Percentiles rank a stretch among this genome's conserved stretches.
Evolutionary conservation across 371 early-diverging fungal genomes (phyloP).

Genomic region (Apophysomyces trapeziformis): DNA sequence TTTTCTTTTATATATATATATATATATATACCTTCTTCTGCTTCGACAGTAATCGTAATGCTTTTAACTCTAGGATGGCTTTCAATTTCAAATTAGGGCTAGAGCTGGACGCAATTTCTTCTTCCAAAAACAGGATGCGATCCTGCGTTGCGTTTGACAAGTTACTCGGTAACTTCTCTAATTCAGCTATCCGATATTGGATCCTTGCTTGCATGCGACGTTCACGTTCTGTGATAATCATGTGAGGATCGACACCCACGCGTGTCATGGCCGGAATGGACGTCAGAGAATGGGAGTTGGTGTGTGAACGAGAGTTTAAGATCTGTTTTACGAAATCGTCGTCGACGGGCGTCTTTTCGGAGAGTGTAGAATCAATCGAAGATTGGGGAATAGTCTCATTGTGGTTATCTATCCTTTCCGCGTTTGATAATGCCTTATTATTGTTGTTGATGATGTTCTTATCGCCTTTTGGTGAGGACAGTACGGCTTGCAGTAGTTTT

Average conservation of each 20-base stretch:
- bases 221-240: conserved; percentile 77
- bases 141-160: conserved; percentile 21
- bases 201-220: conserved; percentile 68
- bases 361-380: not conserved
- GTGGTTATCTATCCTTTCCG: not conserved
- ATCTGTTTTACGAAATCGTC: not conserved
- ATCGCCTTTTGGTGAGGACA: conserved; percentile 37
- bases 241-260: conserved; percentile 74
- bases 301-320: not conserved
- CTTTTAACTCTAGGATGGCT: conserved; percentile 89
- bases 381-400: not conserved
- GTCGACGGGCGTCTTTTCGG: not conserved
- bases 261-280: conserved; percentile 79
- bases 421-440: conserved; percentile 2
- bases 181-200: conserved; percentile 74
- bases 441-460: conserved; percentile 12
- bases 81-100: conserved; percentile 38
- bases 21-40: conserved; percentile 62
- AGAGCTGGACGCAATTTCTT: conserved; percentile 17
- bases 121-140: conserved; percentile 16
- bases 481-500: conserved; percentile 72
- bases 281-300: conserved; percentile 59
- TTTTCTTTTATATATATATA: too few relatives aligned
- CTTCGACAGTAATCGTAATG: conserved; percentile 73
- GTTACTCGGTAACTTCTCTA: conserved; percentile 59